phyloP scores from a whole-genome alignment of 148 eudicot species.

The Rhododendron henanense region DNA sequence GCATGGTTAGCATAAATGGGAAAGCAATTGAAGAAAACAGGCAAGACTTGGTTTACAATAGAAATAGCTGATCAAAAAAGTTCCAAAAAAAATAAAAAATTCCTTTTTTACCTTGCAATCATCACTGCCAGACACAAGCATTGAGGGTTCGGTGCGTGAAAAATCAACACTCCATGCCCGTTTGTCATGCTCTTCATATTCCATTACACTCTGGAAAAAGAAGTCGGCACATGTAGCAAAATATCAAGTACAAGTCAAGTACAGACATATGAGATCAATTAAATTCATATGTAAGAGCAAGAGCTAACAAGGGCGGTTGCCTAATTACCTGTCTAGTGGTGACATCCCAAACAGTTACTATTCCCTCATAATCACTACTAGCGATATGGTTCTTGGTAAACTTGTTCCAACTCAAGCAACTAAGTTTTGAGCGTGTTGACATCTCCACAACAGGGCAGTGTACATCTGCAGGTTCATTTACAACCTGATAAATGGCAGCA shows the following conservation, averaged over 20 bases:
- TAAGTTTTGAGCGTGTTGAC: slow-evolving; percentile 64
- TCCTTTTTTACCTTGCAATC: slow-evolving; percentile 54
- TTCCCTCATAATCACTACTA: slow-evolving; percentile 76
- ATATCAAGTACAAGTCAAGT: neutral
- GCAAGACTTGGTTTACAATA: neutral
- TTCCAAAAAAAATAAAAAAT: neutral
- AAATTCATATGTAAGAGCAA: slow-evolving; percentile 1
- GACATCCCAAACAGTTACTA: slow-evolving; percentile 76
- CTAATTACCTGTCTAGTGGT: slow-evolving; percentile 57
- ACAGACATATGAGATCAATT: neutral
- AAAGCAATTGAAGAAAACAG: neutral
- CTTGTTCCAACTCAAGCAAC: slow-evolving; percentile 81
- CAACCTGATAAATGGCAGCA: slow-evolving; percentile 41
- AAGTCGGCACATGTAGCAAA: neutral
- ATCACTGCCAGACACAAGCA: slow-evolving; percentile 83
- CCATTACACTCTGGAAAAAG: slow-evolving; percentile 56
- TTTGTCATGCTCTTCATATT: slow-evolving; percentile 79
- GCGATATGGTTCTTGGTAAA: slow-evolving; percentile 68
- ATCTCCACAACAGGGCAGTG: slow-evolving; percentile 79
- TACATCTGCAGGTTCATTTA: slow-evolving; percentile 62
- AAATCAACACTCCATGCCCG: slow-evolving; percentile 82
- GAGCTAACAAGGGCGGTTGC: neutral
- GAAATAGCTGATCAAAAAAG: neutral
- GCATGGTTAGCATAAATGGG: neutral
- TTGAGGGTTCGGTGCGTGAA: slow-evolving; percentile 65